Evolutionary conservation across 345 rosid genomes (phyloP).

Genomic region (Dovyalis caffra): DNA sequence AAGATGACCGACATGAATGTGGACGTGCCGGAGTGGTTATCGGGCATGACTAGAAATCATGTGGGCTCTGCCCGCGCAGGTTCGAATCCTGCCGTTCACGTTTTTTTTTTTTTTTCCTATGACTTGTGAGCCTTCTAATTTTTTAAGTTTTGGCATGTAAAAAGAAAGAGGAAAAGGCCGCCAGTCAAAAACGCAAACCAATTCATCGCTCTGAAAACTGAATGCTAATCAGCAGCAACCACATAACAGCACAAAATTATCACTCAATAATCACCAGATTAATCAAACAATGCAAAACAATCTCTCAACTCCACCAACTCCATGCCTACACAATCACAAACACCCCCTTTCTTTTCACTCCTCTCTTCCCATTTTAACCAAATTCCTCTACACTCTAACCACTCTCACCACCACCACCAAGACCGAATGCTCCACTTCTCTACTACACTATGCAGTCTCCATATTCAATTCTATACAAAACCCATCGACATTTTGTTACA

Average conservation of each 20-base stretch:
- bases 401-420: constrained; percentile 16
- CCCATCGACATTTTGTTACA: constrained; percentile 62
- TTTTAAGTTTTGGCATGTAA: no score
- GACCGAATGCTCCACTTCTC: constrained; percentile 7
- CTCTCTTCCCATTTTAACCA: constrained; percentile 21
- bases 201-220: neutral
- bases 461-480: constrained; percentile 39
- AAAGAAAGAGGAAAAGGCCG: neutral
- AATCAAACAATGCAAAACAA: constrained; percentile 28
- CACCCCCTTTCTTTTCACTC: constrained; percentile 21
- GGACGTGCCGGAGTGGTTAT: constrained; percentile 88
- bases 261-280: neutral
- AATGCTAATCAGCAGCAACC: constrained; percentile 5
- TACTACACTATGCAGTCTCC: constrained; percentile 39
- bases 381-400: constrained; percentile 45
- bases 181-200: no score
- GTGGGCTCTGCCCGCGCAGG: constrained; percentile 92
- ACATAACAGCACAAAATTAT: neutral
- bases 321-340: constrained; percentile 40
- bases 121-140: no score
- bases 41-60: constrained; percentile 91
- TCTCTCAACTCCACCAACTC: constrained; percentile 38
- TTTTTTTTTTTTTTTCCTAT: no score
- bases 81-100: no score
- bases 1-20: no score